Evolutionary conservation across 306 rosid genomes (phyloP).

Genomic region (Rubus parviflorus): DNA sequence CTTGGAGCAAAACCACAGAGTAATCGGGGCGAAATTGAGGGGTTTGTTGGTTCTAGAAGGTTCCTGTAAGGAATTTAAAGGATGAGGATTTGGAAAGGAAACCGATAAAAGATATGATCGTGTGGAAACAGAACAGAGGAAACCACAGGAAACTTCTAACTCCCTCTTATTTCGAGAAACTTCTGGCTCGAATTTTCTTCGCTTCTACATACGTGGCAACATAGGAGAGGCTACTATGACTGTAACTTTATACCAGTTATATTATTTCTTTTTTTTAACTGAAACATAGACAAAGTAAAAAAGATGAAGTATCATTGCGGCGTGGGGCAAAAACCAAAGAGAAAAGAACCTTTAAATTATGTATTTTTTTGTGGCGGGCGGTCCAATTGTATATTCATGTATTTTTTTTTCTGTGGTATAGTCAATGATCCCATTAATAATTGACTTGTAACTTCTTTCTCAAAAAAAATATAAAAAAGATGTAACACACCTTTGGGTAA

Average conservation of each 20-base stretch:
- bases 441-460: too few species aligned
- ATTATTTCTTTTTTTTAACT: not conserved
- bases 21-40: not conserved
- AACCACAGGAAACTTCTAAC: constrained; percentile 50
- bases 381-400: not conserved
- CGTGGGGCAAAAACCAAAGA: not conserved
- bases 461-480: too few species aligned
- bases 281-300: not conserved
- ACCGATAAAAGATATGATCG: not conserved
- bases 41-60: constrained; percentile 65
- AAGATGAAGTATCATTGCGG: not conserved
- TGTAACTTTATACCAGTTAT: not conserved
- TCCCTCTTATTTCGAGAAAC: constrained; percentile 55
- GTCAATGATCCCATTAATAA: not conserved
- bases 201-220: constrained; percentile 20
- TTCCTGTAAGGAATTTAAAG: constrained; percentile 43
- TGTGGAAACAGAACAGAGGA: constrained; percentile 24
- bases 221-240: not conserved
- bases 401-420: not conserved
- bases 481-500: not conserved
- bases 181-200: constrained; percentile 45
- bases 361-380: not conserved
- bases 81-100: not conserved
- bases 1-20: not conserved
- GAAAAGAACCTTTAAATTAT: not conserved